phyloP scores from a whole-genome alignment of 2,329 filamentous ascomycete species.

The Pseudopyricularia cyperi region DNA sequence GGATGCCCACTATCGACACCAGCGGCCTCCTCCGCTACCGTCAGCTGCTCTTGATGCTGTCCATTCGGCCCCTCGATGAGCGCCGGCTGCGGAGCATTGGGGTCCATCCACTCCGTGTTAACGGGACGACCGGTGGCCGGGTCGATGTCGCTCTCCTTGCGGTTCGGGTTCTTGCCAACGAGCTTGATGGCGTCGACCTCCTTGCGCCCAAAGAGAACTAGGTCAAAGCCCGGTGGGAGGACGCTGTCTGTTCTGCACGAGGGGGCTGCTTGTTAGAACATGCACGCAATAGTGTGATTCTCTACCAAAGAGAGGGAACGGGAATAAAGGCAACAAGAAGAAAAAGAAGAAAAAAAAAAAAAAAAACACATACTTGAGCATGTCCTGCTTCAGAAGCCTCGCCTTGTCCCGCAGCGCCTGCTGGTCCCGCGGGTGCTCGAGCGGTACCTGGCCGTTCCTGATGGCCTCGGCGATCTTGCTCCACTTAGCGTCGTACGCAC shows the following conservation, averaged over 20 bases:
- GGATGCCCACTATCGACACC: background rate
- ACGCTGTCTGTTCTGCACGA: slow-evolving; percentile 21
- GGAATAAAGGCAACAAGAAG: no score
- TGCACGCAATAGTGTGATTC: no score
- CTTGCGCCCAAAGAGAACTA: slow-evolving; percentile 35
- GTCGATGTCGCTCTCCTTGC: slow-evolving; percentile 32
- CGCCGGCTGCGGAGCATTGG: background rate
- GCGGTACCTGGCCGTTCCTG: slow-evolving; percentile 16
- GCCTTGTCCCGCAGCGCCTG: slow-evolving; percentile 45
- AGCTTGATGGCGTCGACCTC: slow-evolving; percentile 27
- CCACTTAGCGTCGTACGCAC: slow-evolving; percentile 24
- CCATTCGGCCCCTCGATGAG: background rate
- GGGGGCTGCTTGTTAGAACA: background rate
- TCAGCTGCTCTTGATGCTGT: background rate
- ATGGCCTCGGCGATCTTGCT: slow-evolving; percentile 19
- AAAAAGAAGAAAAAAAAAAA: background rate
- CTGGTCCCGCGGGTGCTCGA: slow-evolving; percentile 33
- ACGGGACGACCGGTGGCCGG: background rate
- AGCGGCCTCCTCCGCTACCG: background rate
- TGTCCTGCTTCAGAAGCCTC: slow-evolving; percentile 40
- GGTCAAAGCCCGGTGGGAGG: slow-evolving; percentile 35
- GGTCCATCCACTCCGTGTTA: background rate
- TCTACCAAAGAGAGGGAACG: no score
- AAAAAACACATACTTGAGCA: slow-evolving; percentile 25
- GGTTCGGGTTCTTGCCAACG: slow-evolving; percentile 33